phyloP scores from a whole-genome alignment of 1,139 yeast genomes.

The Kodamaea ohmeri region DNA sequence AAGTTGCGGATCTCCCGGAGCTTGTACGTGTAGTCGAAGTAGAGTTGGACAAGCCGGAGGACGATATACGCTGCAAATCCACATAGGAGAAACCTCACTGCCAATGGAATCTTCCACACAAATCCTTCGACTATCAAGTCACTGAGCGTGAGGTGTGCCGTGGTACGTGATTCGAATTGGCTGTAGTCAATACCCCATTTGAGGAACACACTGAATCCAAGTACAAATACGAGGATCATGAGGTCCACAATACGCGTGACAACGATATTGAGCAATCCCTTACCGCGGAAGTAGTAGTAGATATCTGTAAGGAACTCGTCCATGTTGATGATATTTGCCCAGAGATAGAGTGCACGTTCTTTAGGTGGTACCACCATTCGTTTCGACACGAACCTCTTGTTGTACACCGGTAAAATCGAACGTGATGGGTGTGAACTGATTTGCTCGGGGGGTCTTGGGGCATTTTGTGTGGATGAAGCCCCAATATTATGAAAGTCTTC shows the following conservation, averaged over 20 bases:
- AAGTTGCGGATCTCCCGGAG: constrained; percentile 64
- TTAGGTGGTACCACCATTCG: constrained; percentile 47
- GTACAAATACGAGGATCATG: constrained; percentile 71
- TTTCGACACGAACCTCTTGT: neutral
- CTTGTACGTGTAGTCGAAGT: constrained; percentile 47
- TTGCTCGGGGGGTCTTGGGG: neutral
- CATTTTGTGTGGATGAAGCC: neutral
- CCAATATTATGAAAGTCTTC: too few species aligned
- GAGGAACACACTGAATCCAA: constrained; percentile 73
- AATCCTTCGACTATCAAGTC: constrained; percentile 63
- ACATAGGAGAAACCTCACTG: constrained; percentile 59
- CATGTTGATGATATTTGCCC: constrained; percentile 94
- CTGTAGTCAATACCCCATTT: constrained; percentile 79
- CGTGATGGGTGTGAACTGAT: neutral
- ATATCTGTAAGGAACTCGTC: constrained; percentile 83
- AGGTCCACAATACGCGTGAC: constrained; percentile 64
- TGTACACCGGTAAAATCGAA: neutral
- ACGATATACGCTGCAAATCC: constrained; percentile 58
- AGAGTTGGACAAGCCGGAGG: constrained; percentile 60
- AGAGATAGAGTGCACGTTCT: constrained; percentile 86
- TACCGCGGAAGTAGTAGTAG: constrained; percentile 79
- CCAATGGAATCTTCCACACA: constrained; percentile 47
- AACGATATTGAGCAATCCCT: constrained; percentile 77
- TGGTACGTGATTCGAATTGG: neutral
- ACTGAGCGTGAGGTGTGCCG: constrained; percentile 32